phyloP scores from a whole-genome alignment of 306 rosid species.

The Morella rubra region DNA sequence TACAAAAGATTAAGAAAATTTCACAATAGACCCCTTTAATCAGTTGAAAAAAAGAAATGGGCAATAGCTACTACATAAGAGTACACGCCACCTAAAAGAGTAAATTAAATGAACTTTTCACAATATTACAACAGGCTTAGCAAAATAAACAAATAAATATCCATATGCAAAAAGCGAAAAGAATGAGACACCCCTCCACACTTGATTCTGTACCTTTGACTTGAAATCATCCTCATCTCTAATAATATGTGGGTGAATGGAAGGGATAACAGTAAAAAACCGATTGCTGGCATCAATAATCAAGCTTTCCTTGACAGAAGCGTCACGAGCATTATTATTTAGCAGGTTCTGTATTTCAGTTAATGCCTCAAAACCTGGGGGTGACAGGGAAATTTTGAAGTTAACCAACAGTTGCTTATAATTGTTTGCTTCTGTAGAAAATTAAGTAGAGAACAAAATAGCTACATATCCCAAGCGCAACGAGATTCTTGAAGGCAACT shows the following conservation, averaged over 20 bases:
- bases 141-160: background rate
- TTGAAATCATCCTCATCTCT: conserved; percentile 84
- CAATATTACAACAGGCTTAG: background rate
- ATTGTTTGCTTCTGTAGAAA: background rate
- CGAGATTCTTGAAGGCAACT: conserved; percentile 15
- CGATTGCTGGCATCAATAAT: conserved; percentile 95
- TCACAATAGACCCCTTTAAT: background rate
- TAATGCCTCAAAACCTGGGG: conserved; percentile 91
- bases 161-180: background rate
- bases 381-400: conserved; percentile 20
- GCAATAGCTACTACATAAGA: background rate
- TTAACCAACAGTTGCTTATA: background rate
- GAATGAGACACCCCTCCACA: conserved; percentile 3
- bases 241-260: conserved; percentile 85
- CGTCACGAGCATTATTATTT: conserved; percentile 33
- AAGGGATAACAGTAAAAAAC: conserved; percentile 93
- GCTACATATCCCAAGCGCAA: background rate
- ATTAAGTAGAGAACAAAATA: background rate
- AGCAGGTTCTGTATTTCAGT: conserved; percentile 90
- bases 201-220: conserved; percentile 62
- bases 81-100: background rate
- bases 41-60: background rate
- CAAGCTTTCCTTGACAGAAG: conserved; percentile 74
- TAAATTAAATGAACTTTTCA: background rate
- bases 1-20: background rate